phyloP scores from a whole-genome alignment of 2,329 filamentous ascomycete genomes.

The Apiospora saccharicola region DNA sequence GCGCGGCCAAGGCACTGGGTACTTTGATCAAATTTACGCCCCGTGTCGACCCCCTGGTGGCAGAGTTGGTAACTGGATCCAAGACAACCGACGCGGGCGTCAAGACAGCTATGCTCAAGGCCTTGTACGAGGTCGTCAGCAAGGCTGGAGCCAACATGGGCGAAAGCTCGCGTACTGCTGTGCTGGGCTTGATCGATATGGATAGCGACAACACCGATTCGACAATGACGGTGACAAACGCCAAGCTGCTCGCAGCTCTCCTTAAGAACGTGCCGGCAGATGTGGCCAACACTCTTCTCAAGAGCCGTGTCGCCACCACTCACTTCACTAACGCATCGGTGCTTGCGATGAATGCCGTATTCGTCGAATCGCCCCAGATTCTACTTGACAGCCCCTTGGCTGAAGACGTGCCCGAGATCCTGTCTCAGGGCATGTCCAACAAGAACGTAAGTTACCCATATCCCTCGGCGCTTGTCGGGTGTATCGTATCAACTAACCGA shows the following conservation, averaged over 20 bases:
- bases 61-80: conserved; percentile 92
- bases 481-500: conserved; percentile 32
- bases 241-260: conserved; percentile 86
- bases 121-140: conserved; percentile 93
- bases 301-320: conserved; percentile 79
- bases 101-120: conserved; percentile 95
- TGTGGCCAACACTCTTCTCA: conserved; percentile 64
- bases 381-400: conserved; percentile 71
- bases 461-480: conserved; percentile 25
- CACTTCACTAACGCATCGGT: conserved; percentile 81
- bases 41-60: conserved; percentile 91
- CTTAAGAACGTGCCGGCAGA: conserved; percentile 85
- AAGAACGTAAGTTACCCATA: conserved; percentile 68
- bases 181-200: conserved; percentile 86
- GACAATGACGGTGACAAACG: conserved; percentile 86
- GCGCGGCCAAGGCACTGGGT: conserved; percentile 92
- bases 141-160: conserved; percentile 96
- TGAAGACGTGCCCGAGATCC: conserved; percentile 77
- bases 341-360: conserved; percentile 85
- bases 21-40: conserved; percentile 96
- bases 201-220: conserved; percentile 79
- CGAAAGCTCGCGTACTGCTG: conserved; percentile 84
- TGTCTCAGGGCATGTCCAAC: conserved; percentile 80
- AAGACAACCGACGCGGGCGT: conserved; percentile 90
- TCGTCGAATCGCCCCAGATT: conserved; percentile 78